Base-by-base conservation (phyloP, 768 basidiomycete genomes). In the Leccinum pellstonianum region DNA sequence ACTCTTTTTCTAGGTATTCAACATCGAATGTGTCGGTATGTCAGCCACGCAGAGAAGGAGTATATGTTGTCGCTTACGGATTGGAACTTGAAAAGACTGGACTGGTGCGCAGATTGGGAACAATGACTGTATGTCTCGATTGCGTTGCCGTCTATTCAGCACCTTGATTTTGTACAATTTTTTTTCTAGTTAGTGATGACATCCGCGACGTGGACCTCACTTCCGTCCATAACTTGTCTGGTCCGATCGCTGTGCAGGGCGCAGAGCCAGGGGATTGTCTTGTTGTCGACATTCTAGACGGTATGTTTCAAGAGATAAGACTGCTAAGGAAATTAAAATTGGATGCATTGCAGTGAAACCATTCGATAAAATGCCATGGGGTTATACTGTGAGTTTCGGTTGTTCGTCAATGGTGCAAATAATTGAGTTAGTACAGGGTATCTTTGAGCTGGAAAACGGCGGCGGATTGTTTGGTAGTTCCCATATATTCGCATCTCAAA, bases 301-400 rank as follows among this genome's bases (percentile, higher is more conserved):
- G 86, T 87, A 64, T 47, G 75, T 15, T 21, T 14, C 46, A 14
- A 31, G 0, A 35, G 21, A 7, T 29, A 2, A 19, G 15, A 52
- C 33, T 17, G n/a, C 25, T 8, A 17, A 50, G 7, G 2, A 29
- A 9, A 29, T 29, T 9, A 57, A 7, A 5, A 50, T 60, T 10
- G 29, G 25, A 14, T 23, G 1, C 14, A 55, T 35, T 57, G 23
- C 52, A 88, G 87, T 87, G 54, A 77, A 75, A 37, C 83, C 86
- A 9, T 88, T 87, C 60, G 86, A 87, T 43, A 81, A 87, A 68
- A 87, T 87, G 87, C 88, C 88, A 0, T 92, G 88, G 90, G 90
- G 90, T 0, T 91, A 90, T 67, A 89, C 88, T 1, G 85, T 85
- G 55, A 47, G 77, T 54, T 27, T 25, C 8, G 31, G 12, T 31